A percentile compares a stretch with the other conserved stretches of the same genome.
Evolutionary conservation across 768 basidiomycete genomes (phyloP).

Genomic region (Pulveroboletus sp.): DNA sequence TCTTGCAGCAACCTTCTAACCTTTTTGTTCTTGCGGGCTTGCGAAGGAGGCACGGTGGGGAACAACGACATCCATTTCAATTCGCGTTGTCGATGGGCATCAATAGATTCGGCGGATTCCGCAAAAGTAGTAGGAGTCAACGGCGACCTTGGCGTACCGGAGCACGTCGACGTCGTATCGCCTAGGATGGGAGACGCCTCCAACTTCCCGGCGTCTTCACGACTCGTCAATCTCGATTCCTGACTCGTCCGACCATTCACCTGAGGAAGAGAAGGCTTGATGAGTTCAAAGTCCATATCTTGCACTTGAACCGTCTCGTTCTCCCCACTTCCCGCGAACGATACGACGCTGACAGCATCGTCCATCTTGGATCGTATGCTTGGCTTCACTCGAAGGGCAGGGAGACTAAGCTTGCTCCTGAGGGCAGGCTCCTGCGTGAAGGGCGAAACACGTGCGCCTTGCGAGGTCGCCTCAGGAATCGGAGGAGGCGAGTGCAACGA

Average conservation of each 20-base stretch:
- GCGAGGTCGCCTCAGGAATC: slow-evolving; percentile 36
- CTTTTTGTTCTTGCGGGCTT: slow-evolving; percentile 76
- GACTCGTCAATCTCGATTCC: slow-evolving; percentile 42
- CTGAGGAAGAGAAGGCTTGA: slow-evolving; percentile 53
- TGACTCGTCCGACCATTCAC: slow-evolving; percentile 45
- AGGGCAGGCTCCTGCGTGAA: slow-evolving; percentile 34
- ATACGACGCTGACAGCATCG: slow-evolving; percentile 25
- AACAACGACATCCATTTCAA: slow-evolving; percentile 69
- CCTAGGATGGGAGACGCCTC: slow-evolving; percentile 26
- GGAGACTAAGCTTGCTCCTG: slow-evolving; percentile 63
- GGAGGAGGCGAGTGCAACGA: slow-evolving; percentile 40
- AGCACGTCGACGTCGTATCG: slow-evolving; percentile 41
- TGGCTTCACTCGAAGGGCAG: slow-evolving; percentile 51
- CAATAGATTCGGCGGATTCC: slow-evolving; percentile 30
- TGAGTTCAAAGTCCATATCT: slow-evolving; percentile 78
- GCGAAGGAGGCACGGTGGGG: slow-evolving; percentile 49
- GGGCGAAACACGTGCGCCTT: slow-evolving; percentile 21
- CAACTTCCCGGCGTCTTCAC: slow-evolving; percentile 14
- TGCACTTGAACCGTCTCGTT: slow-evolving; percentile 67
- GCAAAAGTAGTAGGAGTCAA: slow-evolving; percentile 8
- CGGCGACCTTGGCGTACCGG: slow-evolving; percentile 27
- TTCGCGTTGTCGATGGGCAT: slow-evolving; percentile 73
- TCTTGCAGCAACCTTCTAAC: slow-evolving; percentile 67
- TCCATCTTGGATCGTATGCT: slow-evolving; percentile 28
- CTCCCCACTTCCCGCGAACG: slow-evolving; percentile 26